Conservation (phyloP, 352 stramenopile genomes). For the Pythium plurisporium region DNA sequence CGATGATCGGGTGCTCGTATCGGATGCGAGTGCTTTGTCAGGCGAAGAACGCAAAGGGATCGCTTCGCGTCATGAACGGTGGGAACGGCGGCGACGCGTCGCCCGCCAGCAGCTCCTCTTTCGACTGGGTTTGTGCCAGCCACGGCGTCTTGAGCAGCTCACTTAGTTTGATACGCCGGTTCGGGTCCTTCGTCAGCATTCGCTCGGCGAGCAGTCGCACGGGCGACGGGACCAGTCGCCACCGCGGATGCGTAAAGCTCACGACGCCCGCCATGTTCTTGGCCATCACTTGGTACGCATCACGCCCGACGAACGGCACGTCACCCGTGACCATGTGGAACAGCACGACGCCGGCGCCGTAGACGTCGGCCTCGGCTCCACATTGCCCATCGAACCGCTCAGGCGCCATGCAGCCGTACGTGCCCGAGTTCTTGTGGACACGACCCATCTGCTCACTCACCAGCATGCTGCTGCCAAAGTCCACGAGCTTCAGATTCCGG, state of each 20-base stretch:
- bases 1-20: too few relatives aligned
- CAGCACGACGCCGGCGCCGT: constrained; percentile 53
- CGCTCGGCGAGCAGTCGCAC: constrained; percentile 33
- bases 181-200: constrained; percentile 53
- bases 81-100: constrained; percentile 10
- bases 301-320: constrained; percentile 37
- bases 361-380: constrained; percentile 53
- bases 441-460: too few relatives aligned
- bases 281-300: constrained; percentile 49
- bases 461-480: constrained; percentile 51
- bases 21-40: too few relatives aligned
- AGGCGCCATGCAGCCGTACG: constrained; percentile 62
- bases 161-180: constrained; percentile 38
- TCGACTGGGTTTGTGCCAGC: constrained; percentile 34
- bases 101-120: constrained; percentile 6
- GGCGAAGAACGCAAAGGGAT: constrained; percentile 22
- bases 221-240: constrained; percentile 30
- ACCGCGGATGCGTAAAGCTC: constrained; percentile 35
- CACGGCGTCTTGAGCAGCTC: constrained; percentile 55
- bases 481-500: constrained; percentile 57
- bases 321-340: constrained; percentile 57
- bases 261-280: constrained; percentile 63
- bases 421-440: too few relatives aligned
- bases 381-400: constrained; percentile 51
- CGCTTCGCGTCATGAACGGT: constrained; percentile 11